phyloP scores from a whole-genome alignment of 164 flowering plant species.

The Saururus chinensis region DNA sequence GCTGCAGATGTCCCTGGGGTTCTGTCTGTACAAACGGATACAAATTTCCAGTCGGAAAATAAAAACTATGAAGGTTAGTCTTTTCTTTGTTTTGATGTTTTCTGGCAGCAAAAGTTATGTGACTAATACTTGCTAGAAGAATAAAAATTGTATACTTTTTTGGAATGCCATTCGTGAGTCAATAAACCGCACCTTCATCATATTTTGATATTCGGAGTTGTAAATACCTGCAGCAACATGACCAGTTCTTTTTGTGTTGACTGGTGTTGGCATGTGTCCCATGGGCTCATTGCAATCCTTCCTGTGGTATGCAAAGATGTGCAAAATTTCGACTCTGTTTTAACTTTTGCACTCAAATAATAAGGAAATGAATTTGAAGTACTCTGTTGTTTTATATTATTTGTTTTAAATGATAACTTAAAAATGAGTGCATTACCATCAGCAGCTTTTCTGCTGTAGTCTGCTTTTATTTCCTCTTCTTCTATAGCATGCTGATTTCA shows the following conservation, averaged over 20 bases:
- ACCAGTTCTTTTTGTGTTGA: too few relatives aligned
- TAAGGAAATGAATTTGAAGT: too few relatives aligned
- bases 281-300: too few relatives aligned
- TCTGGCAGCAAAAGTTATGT: not conserved
- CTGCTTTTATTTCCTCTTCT: not conserved
- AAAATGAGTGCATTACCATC: too few relatives aligned
- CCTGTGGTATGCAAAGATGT: too few relatives aligned
- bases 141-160: not conserved
- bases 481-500: not conserved
- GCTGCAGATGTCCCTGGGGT: slow-evolving; percentile 81
- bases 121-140: not conserved
- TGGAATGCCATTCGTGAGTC: not conserved
- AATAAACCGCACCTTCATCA: not conserved
- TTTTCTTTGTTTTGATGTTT: not conserved
- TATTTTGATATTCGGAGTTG: not conserved
- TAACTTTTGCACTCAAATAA: too few relatives aligned
- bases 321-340: too few relatives aligned
- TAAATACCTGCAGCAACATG: not conserved
- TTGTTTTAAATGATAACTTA: too few relatives aligned
- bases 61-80: slow-evolving; percentile 75
- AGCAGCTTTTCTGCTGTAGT: not conserved
- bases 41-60: slow-evolving; percentile 47
- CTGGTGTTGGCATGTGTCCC: too few relatives aligned
- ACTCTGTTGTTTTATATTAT: too few relatives aligned
- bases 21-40: slow-evolving; percentile 53